Base-by-base conservation (phyloP, 2,329 filamentous ascomycete species). In the Lasiodiplodia citricola region DNA sequence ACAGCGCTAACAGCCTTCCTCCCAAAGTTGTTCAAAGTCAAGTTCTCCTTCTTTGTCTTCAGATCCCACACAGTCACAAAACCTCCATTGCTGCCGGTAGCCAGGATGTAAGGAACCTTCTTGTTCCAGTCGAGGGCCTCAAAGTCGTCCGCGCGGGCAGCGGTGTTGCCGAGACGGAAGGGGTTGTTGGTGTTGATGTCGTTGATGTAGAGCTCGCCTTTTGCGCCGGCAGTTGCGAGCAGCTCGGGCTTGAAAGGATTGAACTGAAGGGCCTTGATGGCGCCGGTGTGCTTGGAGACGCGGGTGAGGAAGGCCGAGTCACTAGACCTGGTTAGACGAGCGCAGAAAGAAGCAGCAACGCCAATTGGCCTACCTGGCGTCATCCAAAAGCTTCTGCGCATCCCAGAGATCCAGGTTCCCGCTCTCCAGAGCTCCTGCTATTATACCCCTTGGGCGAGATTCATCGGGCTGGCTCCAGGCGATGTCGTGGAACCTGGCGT, bases 31-130 rank as follows among this genome's bases (percentile, higher is more conserved):
- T 97, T 99, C 72, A 99, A 85, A 44, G 94, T 97, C 81, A 99
- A 84, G 68, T 94, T 97, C 74, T 97, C 94, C 83, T 97, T 97
- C 87, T 97, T 98, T 14, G 93, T 94, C 85, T 97, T 97, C 72
- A 98, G 87, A 82, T 99, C 96, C 96, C 96, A 99, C 21, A 99
- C 95, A 2, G 96, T 98, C 44, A 98, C 94, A 76, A 98, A 97
- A 4, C 96, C 96, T 62, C 94, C 94, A 71, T 90, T 92, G 77
- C 94, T 95, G 73, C 96, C 96, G 11, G 95, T 98, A 21, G 95
- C 96, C 73, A 99, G 84, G 78, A 99, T 99, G 78, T 99, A 95
- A 16, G 95, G 89, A 52, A 98, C 95, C 83, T 97, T 98, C 78
- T 94, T 94, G 82, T 99, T 99, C 96, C 96, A 99, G 74, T 97